Base-by-base conservation (phyloP, 257 asterid genomes). In the Anisodus tanguticus region DNA sequence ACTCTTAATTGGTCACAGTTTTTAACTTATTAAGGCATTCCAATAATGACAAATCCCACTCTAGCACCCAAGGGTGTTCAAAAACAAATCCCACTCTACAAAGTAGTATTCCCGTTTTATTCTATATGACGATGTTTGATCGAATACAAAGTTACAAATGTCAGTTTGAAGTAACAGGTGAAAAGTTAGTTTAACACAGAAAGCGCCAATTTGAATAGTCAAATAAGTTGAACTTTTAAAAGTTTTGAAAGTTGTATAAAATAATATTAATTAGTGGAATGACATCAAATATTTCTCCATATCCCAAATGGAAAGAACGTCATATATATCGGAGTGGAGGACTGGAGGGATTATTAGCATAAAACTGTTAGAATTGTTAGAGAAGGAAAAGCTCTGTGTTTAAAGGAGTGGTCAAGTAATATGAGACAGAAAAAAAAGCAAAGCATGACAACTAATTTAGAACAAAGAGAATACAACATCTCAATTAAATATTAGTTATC, bases 291-390 rank as follows among this genome's bases (percentile, higher is more conserved):
- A 47, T 47, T 72, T 10, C 3, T 8, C 63, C 12, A 76, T 51
- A 51, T 76, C 60, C 35, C 81, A 12, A 76, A 76, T 76, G 59
- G 80, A 72, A 47, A 26, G 60, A 47, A 26, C 11, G 77, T 31
- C 81, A 26, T 53, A 8, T 31, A 13, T 22, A 54, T 77, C 19
- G 19, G 47, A 77, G 16, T 22, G 26, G 26, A 22, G 26, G 26
- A 22, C 26, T 13, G 22, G 81, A 77, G 63, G 39, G 81, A 53
- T 64, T 53, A 77, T 51, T 77, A 26, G 81, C 6, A 76, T 35
- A 53, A 4, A 26, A 12, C 12, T 4, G 47, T 74, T 76, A 13
- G 22, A 51, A 13, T 72, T 49, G 45, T 53, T 8, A 13, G 60
- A 26, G 81, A 76, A 51, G 63, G 81, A 16, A 12, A 76, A 35